These are phyloP conservation scores for Prunus persica DNA, from an alignment of 306 rosid species.

Conservation along the genomic window Prunus_persica_NCBIv2 NC_034010.1:4588501-4589000, in stretches of 20 bases:
- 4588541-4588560: no score
- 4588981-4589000: not conserved
- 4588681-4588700: not conserved
- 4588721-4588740: no score
- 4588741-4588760: conserved; percentile 22
- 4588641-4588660: not conserved
- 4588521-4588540: not conserved
- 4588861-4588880: conserved; percentile 98
- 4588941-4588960: conserved; percentile 56
- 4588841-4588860: conserved; percentile 78
- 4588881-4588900: conserved; percentile 87
- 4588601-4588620: not conserved
- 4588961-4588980: conserved; percentile 11
- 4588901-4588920: conserved; percentile 86
- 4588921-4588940: conserved; percentile 91
- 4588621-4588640: not conserved
- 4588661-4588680: not conserved
- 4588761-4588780: conserved; percentile 91
- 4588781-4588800: conserved; percentile 86
- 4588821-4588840: conserved; percentile 74
- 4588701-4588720: not conserved
- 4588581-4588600: not conserved
- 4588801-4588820: conserved; percentile 69
- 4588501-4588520: not conserved
- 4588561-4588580: not conserved